Evolutionary conservation across 352 stramenopile species (phyloP).

Genomic region (Chrysophaeum taylorii): DNA sequence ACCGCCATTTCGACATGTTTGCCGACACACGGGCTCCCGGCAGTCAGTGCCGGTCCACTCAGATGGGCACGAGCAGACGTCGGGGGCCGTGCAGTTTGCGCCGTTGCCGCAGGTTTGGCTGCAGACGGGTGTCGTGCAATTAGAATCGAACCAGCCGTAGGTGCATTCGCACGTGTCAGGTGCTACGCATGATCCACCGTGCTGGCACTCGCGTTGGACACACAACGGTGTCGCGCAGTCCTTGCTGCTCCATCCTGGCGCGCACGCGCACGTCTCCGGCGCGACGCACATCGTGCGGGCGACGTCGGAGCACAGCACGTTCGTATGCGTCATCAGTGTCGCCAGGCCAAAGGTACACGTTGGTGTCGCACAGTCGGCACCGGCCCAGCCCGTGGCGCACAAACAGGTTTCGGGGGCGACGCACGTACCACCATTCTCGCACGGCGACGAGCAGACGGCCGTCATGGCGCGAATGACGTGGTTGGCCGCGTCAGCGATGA

Average conservation of each 20-base stretch:
- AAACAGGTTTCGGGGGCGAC: constrained; percentile 64
- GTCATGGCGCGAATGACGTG: constrained; percentile 77
- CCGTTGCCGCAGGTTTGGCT: constrained; percentile 87
- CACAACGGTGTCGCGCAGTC: constrained; percentile 66
- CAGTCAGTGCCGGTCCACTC: constrained; percentile 80
- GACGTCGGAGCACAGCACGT: constrained; percentile 37
- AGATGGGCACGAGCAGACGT: constrained; percentile 70
- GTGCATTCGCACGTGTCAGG: constrained; percentile 82
- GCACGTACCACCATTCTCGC: constrained; percentile 84
- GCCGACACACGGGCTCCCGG: constrained; percentile 71
- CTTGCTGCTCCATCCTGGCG: constrained; percentile 71
- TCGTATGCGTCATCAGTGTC: neutral
- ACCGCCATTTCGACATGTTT: constrained; percentile 72
- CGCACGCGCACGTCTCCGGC: constrained; percentile 75
- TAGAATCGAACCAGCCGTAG: constrained; percentile 83
- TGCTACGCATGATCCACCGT: constrained; percentile 68
- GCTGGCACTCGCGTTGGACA: constrained; percentile 69
- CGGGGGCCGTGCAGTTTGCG: constrained; percentile 79
- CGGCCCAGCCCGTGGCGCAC: constrained; percentile 70
- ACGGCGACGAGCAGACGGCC: constrained; percentile 75
- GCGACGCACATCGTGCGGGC: constrained; percentile 71
- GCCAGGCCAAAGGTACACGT: constrained; percentile 4
- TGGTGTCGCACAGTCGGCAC: constrained; percentile 71
- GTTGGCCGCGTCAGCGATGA: constrained; percentile 81
- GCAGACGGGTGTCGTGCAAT: constrained; percentile 90